Base-by-base conservation (phyloP, 1,139 yeast species). In the Zygosaccharomyces pseudobailii region DNA sequence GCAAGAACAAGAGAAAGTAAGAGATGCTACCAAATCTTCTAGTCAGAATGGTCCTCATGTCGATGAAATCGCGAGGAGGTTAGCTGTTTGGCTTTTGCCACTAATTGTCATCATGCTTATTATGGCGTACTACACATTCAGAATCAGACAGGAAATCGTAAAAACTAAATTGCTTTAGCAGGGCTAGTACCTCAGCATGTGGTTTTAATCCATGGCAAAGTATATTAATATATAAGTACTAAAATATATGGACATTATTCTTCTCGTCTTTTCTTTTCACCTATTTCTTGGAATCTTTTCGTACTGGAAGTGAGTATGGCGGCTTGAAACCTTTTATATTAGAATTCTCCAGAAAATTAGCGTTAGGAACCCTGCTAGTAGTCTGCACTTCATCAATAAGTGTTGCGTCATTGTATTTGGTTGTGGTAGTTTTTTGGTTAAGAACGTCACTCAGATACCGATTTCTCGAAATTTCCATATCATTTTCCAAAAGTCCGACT, bases 301-400 rank as follows among this genome's bases (percentile, higher is more conserved):
- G 48, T 42, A 37, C 27, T 10, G 49, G 43, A 8, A 42, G 48
- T 17, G 52, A 59, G 55, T 72, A 75, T 3, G 76, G 72, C 8
- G 79, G 76, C 52, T 66, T 71, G 33, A 67, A 63, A 3, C 70
- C 68, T 40, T 65, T 62, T 7, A 75, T 70, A 50, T 74, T 74
- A 1, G 73, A 65, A 52, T 71, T 63, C 0, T 73, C 74, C n/a
- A 71, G 40, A 40, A 70, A 67, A 54, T 76, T 76, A 6, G 78
- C 72, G 56, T 74, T 75, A 1, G 79, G 75, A 37, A 59, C 62
- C 48, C 73, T 66, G 51, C 66, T 69, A 7, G 68, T 68, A 0
- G 65, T 67, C 22, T 61, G 57, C 6, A 62, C 57, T 49, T 68
- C 71, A 42, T 70, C 71, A 34, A 60, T 62, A 49, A 65, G 59